Conservation (phyloP, 371 early-diverging fungal genomes). For the Apophysomyces ossiformis region DNA sequence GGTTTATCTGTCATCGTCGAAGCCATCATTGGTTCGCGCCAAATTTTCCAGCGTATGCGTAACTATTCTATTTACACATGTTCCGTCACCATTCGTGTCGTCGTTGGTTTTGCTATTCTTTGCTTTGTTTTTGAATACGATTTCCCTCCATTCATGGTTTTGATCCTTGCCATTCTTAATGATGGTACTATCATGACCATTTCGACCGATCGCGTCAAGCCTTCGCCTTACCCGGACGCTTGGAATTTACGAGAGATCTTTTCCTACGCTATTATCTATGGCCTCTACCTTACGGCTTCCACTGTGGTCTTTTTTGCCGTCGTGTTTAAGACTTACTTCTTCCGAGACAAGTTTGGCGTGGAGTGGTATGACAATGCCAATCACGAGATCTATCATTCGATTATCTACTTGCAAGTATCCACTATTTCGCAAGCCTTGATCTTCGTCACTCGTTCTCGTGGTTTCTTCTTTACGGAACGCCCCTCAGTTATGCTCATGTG, state of each 20-base stretch:
- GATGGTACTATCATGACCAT: constrained; percentile 69
- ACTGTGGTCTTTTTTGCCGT: constrained; percentile 58
- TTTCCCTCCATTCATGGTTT: constrained; percentile 68
- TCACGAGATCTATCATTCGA: constrained; percentile 47
- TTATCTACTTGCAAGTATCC: constrained; percentile 59
- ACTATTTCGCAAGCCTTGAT: constrained; percentile 60
- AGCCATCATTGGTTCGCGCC: constrained; percentile 65
- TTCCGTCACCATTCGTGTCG: constrained; percentile 67
- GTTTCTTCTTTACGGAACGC: constrained; percentile 53
- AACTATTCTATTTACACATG: constrained; percentile 65
- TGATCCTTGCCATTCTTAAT: constrained; percentile 64
- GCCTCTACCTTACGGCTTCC: constrained; percentile 57
- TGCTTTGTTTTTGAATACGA: constrained; percentile 59
- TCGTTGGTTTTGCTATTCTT: constrained; percentile 61
- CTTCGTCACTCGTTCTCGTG: constrained; percentile 59
- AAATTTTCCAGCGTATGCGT: constrained; percentile 75
- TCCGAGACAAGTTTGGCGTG: constrained; percentile 48
- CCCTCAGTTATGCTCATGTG: constrained; percentile 49
- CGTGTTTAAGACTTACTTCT: constrained; percentile 49
- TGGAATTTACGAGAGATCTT: constrained; percentile 65
- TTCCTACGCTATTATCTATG: constrained; percentile 56
- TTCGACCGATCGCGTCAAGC: constrained; percentile 59
- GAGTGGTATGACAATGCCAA: constrained; percentile 38
- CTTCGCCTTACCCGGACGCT: constrained; percentile 60
- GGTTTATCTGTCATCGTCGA: constrained; percentile 78